Base-by-base conservation (phyloP, 305 asterid species). In the Fraxinus floribunda region DNA sequence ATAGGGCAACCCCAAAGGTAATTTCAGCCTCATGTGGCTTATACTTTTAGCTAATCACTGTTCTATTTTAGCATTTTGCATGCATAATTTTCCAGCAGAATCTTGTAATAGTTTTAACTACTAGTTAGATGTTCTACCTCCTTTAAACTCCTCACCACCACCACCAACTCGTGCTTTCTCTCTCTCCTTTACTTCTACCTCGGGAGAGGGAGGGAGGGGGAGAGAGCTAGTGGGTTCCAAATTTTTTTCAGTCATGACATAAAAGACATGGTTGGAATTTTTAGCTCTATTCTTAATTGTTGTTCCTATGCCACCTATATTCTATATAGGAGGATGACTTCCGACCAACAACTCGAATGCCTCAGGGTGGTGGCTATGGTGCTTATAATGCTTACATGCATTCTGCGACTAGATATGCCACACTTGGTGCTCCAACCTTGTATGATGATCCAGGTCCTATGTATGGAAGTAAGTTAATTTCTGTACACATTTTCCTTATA, bases 1-100 rank as follows among this genome's bases (percentile, higher is more conserved):
- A 97, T 88, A 91, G 99, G 83, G 99, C 99, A 83, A 94, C 98
- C 26, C 98, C 99, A 62, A 97, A 97, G 97, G 99, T 85, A 88
- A 68, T 41, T 80, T 80, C 32, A 35, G 18, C 81, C 44, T 77
- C 38, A 18, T n/a, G 8, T 29, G 2, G 44, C 26, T 26, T 24
- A n/a, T 79, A 29, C 26, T 26, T 24, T 22, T 79, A 29, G 5
- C 8, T n/a, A 46, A 30, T 22, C 80, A 0, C 32, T 3, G 2
- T 26, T 30, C 72, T 46, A 26, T 13, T 34, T 75, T 3, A 29
- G 52, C 75, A 60, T 68, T 32, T 68, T 32, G 7, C 74, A 44
- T 68, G 85, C 80, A 6, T 79, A 41, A 39, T 76, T 55, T 82
- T 11, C 26, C 20, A 24, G 22, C 46, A n/a, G 66, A 82, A 34